Percentiles rank a stretch among this genome's conserved stretches.
Conservation (phyloP, 345 rosid species). For the Litchi chinensis region DNA sequence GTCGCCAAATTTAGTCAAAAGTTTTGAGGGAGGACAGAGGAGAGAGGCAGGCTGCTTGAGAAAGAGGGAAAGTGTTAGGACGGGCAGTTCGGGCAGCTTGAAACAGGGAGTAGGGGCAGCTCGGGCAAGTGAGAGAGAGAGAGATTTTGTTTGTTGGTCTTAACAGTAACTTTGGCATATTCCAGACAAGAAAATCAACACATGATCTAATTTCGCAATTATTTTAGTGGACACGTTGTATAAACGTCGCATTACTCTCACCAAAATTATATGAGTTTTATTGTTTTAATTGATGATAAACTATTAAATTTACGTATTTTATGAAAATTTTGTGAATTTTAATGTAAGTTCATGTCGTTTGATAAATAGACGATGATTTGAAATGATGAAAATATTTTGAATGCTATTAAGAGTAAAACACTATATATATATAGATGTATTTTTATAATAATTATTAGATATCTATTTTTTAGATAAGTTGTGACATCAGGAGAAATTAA, state of each 20-base stretch:
- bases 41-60: constrained; percentile 30
- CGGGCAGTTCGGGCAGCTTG: constrained; percentile 71
- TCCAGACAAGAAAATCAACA: constrained; percentile 36
- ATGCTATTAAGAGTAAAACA: no score
- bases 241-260: neutral
- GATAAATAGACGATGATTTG: no score
- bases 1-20: constrained; percentile 52
- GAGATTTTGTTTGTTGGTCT: constrained; percentile 22
- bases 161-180: constrained; percentile 47
- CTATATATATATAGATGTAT: no score
- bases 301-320: no score
- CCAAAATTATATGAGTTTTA: no score
- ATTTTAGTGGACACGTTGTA: constrained; percentile 18
- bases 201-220: constrained; percentile 6
- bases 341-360: no score
- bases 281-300: no score
- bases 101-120: constrained; percentile 47
- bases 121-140: constrained; percentile 45
- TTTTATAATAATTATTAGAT: no score
- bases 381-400: no score
- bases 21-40: constrained; percentile 33
- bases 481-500: no score
- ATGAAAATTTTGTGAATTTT: no score
- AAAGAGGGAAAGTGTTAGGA: constrained; percentile 56
- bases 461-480: no score